Conservation (phyloP, 345 rosid genomes). For the Pistacia integerrima region DNA sequence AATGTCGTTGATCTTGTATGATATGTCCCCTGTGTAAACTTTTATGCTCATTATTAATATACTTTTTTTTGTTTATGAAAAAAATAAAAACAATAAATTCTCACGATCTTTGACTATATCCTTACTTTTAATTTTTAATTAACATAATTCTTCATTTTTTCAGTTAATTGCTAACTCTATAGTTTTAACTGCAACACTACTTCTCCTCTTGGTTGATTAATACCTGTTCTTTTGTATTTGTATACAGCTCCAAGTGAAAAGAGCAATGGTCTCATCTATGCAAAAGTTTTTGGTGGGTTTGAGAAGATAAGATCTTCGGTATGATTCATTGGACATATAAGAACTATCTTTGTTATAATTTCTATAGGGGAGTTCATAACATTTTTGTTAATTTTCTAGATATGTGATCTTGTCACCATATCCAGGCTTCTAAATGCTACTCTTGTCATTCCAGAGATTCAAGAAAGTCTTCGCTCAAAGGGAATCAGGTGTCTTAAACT, state of each 20-base stretch:
- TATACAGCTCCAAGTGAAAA: conserved; percentile 59
- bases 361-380: conserved; percentile 37
- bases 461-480: conserved; percentile 85
- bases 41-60: no score
- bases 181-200: no score
- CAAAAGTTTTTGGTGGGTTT: conserved; percentile 93
- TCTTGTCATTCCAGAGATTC: conserved; percentile 99
- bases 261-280: conserved; percentile 77
- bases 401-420: conserved; percentile 99
- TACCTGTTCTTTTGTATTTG: conserved; percentile 13
- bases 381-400: conserved; percentile 76
- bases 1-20: background rate
- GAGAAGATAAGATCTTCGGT: conserved; percentile 89
- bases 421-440: conserved; percentile 99
- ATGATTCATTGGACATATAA: conserved; percentile 35
- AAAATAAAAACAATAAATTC: no score
- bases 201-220: background rate
- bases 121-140: conserved; percentile 15
- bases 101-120: no score
- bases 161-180: background rate
- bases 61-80: no score
- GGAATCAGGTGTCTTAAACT: conserved; percentile 68
- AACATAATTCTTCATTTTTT: conserved; percentile 3
- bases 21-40: background rate
- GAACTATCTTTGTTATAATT: conserved; percentile 5